phyloP scores from a whole-genome alignment of 2,329 filamentous ascomycete genomes.

The Mycocentrospora acerina region DNA sequence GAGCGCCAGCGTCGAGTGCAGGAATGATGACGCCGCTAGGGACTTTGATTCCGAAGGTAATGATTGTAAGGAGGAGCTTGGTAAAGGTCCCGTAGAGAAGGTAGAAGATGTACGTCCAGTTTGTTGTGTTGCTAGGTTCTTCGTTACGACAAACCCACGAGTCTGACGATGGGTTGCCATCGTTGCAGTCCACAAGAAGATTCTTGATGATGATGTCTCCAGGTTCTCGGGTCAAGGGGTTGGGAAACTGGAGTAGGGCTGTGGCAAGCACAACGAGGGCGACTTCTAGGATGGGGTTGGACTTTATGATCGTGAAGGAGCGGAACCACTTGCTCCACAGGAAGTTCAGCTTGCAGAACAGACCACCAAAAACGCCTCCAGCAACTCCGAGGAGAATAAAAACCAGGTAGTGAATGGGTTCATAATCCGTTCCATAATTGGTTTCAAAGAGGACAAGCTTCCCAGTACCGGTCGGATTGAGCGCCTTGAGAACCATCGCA shows the following conservation, averaged over 20 bases:
- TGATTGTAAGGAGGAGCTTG: conserved; percentile 58
- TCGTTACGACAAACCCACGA: conserved; percentile 58
- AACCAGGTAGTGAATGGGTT: conserved; percentile 57
- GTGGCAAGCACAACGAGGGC: conserved; percentile 57
- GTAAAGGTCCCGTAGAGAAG: conserved; percentile 56
- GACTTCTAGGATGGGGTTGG: conserved; percentile 58
- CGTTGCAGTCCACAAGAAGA: conserved; percentile 57
- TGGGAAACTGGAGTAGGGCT: conserved; percentile 58
- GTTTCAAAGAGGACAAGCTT: conserved; percentile 64
- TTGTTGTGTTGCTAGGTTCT: conserved; percentile 23
- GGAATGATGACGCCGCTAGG: conserved; percentile 64
- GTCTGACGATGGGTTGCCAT: conserved; percentile 23
- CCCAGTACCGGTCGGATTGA: conserved; percentile 63
- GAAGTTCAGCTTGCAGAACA: conserved; percentile 62
- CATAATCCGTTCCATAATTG: conserved; percentile 59
- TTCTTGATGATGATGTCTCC: conserved; percentile 60
- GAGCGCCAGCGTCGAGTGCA: conserved; percentile 58
- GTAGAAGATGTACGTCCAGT: conserved; percentile 51
- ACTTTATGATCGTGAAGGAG: conserved; percentile 54
- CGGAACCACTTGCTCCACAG: conserved; percentile 59
- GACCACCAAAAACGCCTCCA: conserved; percentile 61
- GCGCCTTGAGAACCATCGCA: conserved; percentile 56
- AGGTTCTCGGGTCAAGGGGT: conserved; percentile 56
- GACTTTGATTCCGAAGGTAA: conserved; percentile 63
- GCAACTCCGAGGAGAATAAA: conserved; percentile 59